A percentile compares a stretch with the other conserved stretches of the same genome.
phyloP scores from a whole-genome alignment of 2,329 filamentous ascomycete species.

The Aspergillus aculeatus region DNA sequence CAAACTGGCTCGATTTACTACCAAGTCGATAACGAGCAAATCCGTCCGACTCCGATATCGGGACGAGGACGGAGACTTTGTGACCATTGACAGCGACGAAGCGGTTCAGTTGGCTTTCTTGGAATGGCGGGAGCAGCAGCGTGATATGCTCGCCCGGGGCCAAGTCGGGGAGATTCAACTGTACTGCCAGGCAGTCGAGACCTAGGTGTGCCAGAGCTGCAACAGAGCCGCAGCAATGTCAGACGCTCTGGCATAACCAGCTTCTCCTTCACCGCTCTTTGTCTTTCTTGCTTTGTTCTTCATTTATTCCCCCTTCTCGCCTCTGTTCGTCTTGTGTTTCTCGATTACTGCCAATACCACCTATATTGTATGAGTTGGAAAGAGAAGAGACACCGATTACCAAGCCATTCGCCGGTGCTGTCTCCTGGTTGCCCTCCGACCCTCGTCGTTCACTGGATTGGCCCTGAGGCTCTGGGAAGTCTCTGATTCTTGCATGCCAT shows the following conservation, averaged over 20 bases:
- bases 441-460: constrained; percentile 32
- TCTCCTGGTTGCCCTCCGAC: constrained; percentile 26
- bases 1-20: constrained; percentile 84
- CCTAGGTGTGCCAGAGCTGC: constrained; percentile 18
- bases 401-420: constrained; percentile 16
- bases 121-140: constrained; percentile 81
- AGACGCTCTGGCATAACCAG: constrained; percentile 5
- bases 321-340: constrained; percentile 11
- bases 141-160: constrained; percentile 59
- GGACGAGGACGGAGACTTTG: constrained; percentile 88
- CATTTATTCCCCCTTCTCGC: constrained; percentile 5
- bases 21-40: constrained; percentile 76
- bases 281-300: not conserved
- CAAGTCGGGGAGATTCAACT: constrained; percentile 87
- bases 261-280: not conserved
- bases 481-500: constrained; percentile 15
- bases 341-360: not conserved
- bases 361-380: constrained; percentile 15
- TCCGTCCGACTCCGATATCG: constrained; percentile 84
- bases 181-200: constrained; percentile 65
- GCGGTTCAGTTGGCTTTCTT: constrained; percentile 95
- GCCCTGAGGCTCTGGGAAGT: constrained; percentile 27
- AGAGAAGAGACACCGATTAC: constrained; percentile 8
- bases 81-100: constrained; percentile 92
- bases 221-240: constrained; percentile 3